Percentiles rank a stretch among this genome's conserved stretches.
Conservation (phyloP, 108 stramenopile species). For the Hondaea fermentalgiana region DNA sequence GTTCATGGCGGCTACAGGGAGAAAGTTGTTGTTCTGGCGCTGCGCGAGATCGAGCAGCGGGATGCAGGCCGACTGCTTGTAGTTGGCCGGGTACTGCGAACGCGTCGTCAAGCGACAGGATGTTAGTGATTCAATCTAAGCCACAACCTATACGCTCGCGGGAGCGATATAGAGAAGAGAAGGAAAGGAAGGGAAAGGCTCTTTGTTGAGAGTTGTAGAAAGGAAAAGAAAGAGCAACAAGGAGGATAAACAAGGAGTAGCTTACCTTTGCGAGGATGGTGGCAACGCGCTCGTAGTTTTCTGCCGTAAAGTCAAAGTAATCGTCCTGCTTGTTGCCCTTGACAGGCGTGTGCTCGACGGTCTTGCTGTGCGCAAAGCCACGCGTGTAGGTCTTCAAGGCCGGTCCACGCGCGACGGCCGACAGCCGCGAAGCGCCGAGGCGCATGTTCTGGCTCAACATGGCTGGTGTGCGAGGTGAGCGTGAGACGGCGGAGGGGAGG, state of each 20-base stretch:
- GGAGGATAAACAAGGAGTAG: too few relatives aligned
- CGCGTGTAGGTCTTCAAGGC: neutral
- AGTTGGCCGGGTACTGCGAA: constrained; percentile 82
- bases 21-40: constrained; percentile 93
- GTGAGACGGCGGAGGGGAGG: too few relatives aligned
- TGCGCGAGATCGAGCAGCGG: constrained; percentile 76
- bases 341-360: neutral
- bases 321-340: constrained; percentile 68
- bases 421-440: too few relatives aligned
- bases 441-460: too few relatives aligned
- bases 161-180: neutral
- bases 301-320: constrained; percentile 82
- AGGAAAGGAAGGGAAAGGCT: neutral
- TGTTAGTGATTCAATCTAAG: neutral
- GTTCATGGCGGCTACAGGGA: constrained; percentile 95
- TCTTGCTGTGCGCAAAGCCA: neutral
- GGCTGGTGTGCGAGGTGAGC: too few relatives aligned
- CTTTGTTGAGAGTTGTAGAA: neutral
- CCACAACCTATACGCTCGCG: too few relatives aligned
- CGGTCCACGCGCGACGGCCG: neutral
- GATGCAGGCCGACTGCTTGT: constrained; percentile 79
- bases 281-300: constrained; percentile 85
- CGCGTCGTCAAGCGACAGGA: constrained; percentile 57
- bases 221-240: neutral
- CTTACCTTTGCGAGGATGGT: constrained; percentile 24